Percentiles rank a stretch among this genome's conserved stretches.
Conservation (phyloP, 2,329 filamentous ascomycete genomes). For the Cladosporium sp. region DNA sequence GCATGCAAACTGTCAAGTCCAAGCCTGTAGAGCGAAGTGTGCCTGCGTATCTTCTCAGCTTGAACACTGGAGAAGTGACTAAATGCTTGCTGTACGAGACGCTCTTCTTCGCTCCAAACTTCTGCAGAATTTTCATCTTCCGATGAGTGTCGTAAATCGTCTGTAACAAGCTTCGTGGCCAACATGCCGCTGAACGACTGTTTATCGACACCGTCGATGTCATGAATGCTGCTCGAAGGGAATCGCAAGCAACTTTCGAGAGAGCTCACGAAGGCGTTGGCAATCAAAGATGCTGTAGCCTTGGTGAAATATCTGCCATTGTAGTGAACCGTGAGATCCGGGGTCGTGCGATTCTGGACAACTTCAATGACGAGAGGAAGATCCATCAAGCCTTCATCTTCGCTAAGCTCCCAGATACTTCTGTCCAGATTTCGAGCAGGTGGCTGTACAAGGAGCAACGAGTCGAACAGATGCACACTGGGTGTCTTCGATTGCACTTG, state of each 20-base stretch:
- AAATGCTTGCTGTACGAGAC: constrained; percentile 52
- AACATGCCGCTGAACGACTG: not conserved
- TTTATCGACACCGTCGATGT: not conserved
- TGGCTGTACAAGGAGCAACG: constrained; percentile 73
- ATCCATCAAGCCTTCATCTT: constrained; percentile 63
- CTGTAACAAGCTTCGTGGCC: not conserved
- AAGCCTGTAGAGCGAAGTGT: constrained; percentile 78
- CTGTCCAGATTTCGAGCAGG: constrained; percentile 42
- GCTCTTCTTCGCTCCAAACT: constrained; percentile 52
- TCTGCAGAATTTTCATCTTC: not conserved
- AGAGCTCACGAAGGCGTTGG: constrained; percentile 27
- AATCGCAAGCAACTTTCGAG: constrained; percentile 25
- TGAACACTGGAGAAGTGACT: constrained; percentile 55
- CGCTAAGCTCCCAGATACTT: constrained; percentile 46
- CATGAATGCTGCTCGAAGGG: constrained; percentile 22
- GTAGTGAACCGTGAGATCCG: constrained; percentile 49
- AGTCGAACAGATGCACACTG: constrained; percentile 67
- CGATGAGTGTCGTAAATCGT: not conserved
- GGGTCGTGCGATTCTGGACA: constrained; percentile 49
- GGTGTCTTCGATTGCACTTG: constrained; percentile 47
- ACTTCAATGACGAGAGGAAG: constrained; percentile 75
- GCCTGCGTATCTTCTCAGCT: constrained; percentile 47
- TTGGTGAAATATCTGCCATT: constrained; percentile 59
- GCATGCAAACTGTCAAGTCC: constrained; percentile 89
- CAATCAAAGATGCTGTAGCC: constrained; percentile 17